These are phyloP conservation scores for Trichoderma sp. DNA, from an alignment of 2,329 filamentous ascomycete species.

Conservation along the genomic window DNA sequence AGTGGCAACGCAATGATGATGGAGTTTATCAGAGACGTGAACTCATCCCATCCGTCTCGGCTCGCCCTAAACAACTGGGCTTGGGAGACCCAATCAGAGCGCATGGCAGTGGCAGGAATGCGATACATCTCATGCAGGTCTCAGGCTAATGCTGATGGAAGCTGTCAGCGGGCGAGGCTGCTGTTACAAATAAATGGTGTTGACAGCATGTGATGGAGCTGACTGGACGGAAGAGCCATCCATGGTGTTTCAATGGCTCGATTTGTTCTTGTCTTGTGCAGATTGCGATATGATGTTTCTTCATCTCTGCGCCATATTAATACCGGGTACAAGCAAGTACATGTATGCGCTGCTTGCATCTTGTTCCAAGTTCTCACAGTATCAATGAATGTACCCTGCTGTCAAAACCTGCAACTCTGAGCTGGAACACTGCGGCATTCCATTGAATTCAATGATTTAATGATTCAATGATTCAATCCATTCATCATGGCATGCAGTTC, in stretches of 20 bases:
- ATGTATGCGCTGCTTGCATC: neutral
- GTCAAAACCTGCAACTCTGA: neutral
- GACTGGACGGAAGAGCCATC: neutral
- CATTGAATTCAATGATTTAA: neutral
- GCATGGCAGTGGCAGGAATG: neutral
- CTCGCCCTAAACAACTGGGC: neutral
- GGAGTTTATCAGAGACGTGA: neutral
- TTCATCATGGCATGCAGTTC: neutral
- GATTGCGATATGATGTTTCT: neutral
- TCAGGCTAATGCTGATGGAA: neutral
- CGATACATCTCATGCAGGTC: neutral
- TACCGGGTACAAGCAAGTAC: neutral
- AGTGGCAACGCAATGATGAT: slow-evolving; percentile 6
- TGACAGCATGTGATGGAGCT: neutral
- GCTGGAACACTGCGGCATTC: slow-evolving; percentile 6
- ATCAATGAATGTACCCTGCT: neutral
- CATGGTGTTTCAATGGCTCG: neutral
- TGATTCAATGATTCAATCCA: neutral
- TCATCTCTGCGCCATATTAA: neutral
- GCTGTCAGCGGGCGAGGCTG: neutral
- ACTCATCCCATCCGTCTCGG: neutral
- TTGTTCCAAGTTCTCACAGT: neutral
- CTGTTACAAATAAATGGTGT: neutral
- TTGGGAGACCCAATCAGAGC: neutral
- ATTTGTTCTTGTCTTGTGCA: neutral